Evolutionary conservation across 176 grass and related monocot genomes (phyloP).

Genomic region (Saccharum spontaneum): DNA sequence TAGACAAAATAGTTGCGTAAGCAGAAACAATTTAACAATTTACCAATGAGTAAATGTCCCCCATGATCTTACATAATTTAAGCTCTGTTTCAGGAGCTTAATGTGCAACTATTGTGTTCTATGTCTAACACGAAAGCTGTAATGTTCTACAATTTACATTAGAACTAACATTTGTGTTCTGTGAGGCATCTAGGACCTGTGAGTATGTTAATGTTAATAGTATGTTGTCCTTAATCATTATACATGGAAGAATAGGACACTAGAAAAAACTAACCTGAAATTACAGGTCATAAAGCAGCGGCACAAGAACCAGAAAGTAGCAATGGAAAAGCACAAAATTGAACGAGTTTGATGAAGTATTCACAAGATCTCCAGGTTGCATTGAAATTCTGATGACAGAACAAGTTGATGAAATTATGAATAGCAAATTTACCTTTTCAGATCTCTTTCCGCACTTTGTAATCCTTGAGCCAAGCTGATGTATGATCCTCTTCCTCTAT

Average conservation of each 20-base stretch:
- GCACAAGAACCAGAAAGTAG: neutral
- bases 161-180: neutral
- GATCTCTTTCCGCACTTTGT: constrained; percentile 11
- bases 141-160: constrained; percentile 16
- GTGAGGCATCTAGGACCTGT: neutral
- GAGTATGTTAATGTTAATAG: neutral
- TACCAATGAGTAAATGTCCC: neutral
- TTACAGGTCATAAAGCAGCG: neutral
- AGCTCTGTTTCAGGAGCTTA: neutral
- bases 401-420: neutral
- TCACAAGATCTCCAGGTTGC: constrained; percentile 16
- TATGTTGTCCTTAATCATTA: constrained; percentile 7
- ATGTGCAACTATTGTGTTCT: constrained; percentile 8
- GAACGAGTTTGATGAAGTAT: constrained; percentile 3
- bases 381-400: neutral
- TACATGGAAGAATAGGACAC: neutral
- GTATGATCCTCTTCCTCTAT: constrained; percentile 44
- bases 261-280: constrained; percentile 12
- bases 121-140: constrained; percentile 4
- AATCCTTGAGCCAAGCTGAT: constrained; percentile 29
- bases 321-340: constrained; percentile 19
- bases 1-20: neutral
- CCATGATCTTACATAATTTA: neutral
- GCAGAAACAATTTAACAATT: neutral
- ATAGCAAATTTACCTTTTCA: constrained; percentile 33